Evolutionary conservation across 106 monocot genomes (phyloP), one percentile per base, ranked within the genome.

Genomic region (Phalaenopsis equestris): DNA sequence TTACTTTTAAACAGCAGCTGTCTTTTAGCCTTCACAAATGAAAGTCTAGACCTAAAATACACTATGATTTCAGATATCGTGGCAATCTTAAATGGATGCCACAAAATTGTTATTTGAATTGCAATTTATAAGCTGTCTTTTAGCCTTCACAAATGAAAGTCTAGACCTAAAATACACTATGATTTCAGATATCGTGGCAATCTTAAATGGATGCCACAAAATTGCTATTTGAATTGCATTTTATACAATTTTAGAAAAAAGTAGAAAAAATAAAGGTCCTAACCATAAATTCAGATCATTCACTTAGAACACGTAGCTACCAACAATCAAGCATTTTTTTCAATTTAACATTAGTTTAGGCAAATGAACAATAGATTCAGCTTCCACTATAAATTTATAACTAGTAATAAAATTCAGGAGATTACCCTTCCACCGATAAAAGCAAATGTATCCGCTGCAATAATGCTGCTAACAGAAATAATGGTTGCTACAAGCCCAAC

Each of bases 381-480:
- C 8, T 65, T 65, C 64, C 21, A 65, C 11, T 70, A 39, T 39
- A 37, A 39, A 45, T 74, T 9, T 30, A 61, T 55, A 79, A 57
- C 7, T 12, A 75, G 43, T 56, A 24, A 77, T 56, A 82, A 73
- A 73, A 82, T 67, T 68, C 18, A 78, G 55, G 78, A 80, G 37
- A 56, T 77, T 89, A 97, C 97, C 97, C 84, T 89, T 92, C 97
- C 97, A 79, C 97, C 92, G 48, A 94, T 65, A 86, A 94, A 97
- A 82, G 92, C 94, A 88, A 84, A 97, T 76, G 97, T 94, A 77
- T 97, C 97, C 55, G 97, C 97, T 21, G 97, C 92, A 85, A 97
- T 97, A 72, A 97, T 88, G 84, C 93, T 87, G 77, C 97, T 90
- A 61, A 92, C 82, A 78, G 94, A 89, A 78, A 94, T 92, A 49